Conservation (phyloP, 1,284 basidiomycete species). For the Cryptococcus sp. region DNA sequence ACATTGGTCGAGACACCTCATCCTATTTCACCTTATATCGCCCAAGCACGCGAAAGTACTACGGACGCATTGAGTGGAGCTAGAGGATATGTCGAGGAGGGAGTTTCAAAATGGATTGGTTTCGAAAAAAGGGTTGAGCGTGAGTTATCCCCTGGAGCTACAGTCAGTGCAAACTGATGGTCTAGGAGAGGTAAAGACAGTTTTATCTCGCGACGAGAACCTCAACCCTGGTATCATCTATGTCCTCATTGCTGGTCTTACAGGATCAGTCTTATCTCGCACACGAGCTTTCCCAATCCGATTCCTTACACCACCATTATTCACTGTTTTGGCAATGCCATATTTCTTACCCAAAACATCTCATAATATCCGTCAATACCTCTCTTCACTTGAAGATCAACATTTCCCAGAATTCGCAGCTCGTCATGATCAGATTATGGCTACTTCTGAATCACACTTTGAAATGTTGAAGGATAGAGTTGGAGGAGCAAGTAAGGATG, state of each 20-base stretch:
- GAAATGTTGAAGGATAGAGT: constrained; percentile 52
- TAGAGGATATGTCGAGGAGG: constrained; percentile 61
- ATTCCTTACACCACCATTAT: constrained; percentile 63
- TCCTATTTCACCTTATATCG: constrained; percentile 66
- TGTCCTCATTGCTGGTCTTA: constrained; percentile 79
- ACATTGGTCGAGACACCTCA: constrained; percentile 68
- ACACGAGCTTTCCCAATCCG: constrained; percentile 65
- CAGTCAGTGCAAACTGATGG: neutral
- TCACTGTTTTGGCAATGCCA: constrained; percentile 61
- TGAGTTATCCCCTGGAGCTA: constrained; percentile 51
- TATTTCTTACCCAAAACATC: constrained; percentile 79
- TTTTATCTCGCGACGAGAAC: constrained; percentile 71
- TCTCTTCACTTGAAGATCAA: constrained; percentile 64
- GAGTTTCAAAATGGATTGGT: constrained; percentile 72
- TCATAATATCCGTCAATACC: constrained; percentile 62
- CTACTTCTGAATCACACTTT: constrained; percentile 60
- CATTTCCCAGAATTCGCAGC: constrained; percentile 65
- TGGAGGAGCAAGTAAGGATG: constrained; percentile 47
- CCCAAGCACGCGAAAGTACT: constrained; percentile 58
- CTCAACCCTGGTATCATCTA: constrained; percentile 82
- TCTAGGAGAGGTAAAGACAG: constrained; percentile 71
- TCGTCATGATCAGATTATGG: constrained; percentile 63
- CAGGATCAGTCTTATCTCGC: constrained; percentile 77
- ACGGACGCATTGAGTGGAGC: constrained; percentile 57
- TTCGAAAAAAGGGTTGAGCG: constrained; percentile 76